Evolutionary conservation across 495 filamentous ascomycete genomes (phyloP), one percentile per base, ranked within the genome.

Genomic region (Stereocaulon alpinum): DNA sequence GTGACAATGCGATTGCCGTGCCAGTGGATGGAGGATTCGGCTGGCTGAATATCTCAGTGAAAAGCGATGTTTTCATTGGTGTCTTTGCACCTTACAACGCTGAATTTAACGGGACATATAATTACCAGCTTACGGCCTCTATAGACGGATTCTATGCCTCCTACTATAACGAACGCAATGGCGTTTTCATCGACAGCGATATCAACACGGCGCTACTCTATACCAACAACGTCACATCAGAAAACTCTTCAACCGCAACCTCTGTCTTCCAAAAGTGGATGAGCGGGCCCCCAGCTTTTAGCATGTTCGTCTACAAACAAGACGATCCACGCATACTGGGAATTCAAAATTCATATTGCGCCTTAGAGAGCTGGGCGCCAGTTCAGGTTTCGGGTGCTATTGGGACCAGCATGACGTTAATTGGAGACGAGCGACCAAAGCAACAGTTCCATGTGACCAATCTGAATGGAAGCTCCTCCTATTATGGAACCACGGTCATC

Each of bases 361-460:
- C 86, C 2, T 71, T 94, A 43, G 69, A 78, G 20, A 73, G 73
- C 15, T 72, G 80, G 47, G 82, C 88, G 2, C 80, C 86, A 64
- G 80, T 89, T 42, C 74, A 75, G 37, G 79, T 73, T n/a, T 64
- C 69, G 0, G 71, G 70, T 56, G 73, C 77, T 43, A 73, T 85
- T 15, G 72, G 81, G 18, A 78, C 77, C 34, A 77, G 78, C 47
- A 87, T 95, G 78, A 93, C 86, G 2, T 79, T 67, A 27, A 75
- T 82, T 3, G 83, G 84, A 4, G 78, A 76, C 6, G 82, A 81
- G 52, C 69, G 82, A 44, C 87, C 88, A 0, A 87, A 87, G 65
- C 81, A 94, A 71, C 88, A 96, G 66, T 94, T 97, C 70, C 88
- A 92, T 63, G 72, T 95, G 34, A 81, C 75, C 17, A 81, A 82